phyloP scores from a whole-genome alignment of 2,329 filamentous ascomycete genomes.

The Penicillium frequentans region DNA sequence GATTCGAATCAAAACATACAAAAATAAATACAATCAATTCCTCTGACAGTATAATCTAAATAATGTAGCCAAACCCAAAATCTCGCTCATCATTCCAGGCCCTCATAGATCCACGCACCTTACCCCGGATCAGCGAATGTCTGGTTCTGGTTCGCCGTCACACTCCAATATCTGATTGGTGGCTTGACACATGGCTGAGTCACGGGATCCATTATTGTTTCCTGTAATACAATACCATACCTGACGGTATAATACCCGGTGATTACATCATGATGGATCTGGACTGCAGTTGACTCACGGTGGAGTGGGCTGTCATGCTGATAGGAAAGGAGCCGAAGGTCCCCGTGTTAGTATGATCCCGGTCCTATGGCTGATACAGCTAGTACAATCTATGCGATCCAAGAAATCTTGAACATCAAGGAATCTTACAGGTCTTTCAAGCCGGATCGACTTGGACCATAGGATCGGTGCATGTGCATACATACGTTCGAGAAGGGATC shows the following conservation, averaged over 20 bases:
- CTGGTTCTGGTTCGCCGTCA: conserved; percentile 15
- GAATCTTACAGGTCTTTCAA: no score
- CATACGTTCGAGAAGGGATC: no score
- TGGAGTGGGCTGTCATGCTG: not conserved
- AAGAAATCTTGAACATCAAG: no score
- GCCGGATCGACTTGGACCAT: no score
- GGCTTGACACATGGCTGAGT: conserved; percentile 16
- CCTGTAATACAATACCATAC: not conserved
- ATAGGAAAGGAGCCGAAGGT: not conserved
- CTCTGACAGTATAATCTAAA: not conserved
- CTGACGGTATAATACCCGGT: not conserved
- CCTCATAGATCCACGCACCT: not conserved
- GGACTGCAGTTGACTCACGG: not conserved
- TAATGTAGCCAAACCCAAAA: not conserved
- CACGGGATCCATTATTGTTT: not conserved
- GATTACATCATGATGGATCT: not conserved
- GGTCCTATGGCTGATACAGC: no score
- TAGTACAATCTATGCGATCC: no score
- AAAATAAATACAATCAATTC: not conserved
- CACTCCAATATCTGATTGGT: conserved; percentile 2
- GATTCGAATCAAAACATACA: no score
- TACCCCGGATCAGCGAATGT: conserved; percentile 24
- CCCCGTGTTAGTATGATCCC: not conserved
- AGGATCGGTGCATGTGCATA: no score
- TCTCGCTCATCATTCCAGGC: not conserved